phyloP scores from a whole-genome alignment of 768 basidiomycete genomes.

The Hygrophorus pudorinus region DNA sequence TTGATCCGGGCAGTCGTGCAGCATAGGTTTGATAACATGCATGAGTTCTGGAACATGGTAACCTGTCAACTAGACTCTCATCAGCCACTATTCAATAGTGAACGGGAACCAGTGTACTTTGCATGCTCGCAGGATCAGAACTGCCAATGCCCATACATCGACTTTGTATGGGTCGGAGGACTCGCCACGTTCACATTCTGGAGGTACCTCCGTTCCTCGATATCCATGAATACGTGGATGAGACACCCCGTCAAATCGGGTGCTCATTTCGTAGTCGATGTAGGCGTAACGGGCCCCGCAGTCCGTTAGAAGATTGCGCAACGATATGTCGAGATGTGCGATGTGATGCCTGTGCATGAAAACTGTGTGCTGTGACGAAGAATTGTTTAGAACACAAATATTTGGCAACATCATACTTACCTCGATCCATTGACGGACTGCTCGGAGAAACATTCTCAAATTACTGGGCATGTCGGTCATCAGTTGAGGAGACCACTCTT shows the following conservation, averaged over 20 bases:
- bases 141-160: conserved; percentile 64
- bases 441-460: conserved; percentile 41
- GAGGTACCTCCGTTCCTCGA: conserved; percentile 59
- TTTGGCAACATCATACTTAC: conserved; percentile 20
- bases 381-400: not conserved
- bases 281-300: conserved; percentile 55
- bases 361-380: conserved; percentile 39
- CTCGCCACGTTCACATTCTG: conserved; percentile 50
- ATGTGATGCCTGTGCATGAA: conserved; percentile 63
- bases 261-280: conserved; percentile 67
- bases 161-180: conserved; percentile 54
- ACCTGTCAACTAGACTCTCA: conserved; percentile 37
- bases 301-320: conserved; percentile 60
- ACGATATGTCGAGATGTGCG: conserved; percentile 65
- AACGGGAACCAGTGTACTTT: conserved; percentile 32
- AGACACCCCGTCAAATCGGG: conserved; percentile 32
- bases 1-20: conserved; percentile 37
- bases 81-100: not conserved
- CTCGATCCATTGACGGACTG: conserved; percentile 61
- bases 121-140: conserved; percentile 54
- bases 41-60: conserved; percentile 51
- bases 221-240: conserved; percentile 30
- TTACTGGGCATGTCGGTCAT: conserved; percentile 42
- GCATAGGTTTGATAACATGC: conserved; percentile 47
- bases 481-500: conserved; percentile 66